A percentile compares a stretch with the other conserved stretches of the same genome.
These are phyloP conservation scores for Otatea glauca DNA, from an alignment of 176 grass and related monocot species.

Conservation along the genomic window DNA sequence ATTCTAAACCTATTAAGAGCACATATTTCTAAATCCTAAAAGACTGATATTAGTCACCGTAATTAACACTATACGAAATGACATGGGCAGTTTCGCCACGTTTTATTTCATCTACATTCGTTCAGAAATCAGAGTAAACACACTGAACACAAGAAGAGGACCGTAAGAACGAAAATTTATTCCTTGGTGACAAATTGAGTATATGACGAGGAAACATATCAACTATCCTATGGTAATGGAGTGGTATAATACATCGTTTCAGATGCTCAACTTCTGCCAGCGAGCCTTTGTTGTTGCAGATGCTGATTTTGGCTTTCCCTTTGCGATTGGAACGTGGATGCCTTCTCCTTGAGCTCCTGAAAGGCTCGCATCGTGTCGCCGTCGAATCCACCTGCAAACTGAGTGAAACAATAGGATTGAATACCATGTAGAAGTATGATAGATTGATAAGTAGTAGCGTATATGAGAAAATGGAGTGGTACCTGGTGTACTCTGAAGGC, in stretches of 20 bases:
- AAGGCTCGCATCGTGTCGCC: conserved; percentile 91
- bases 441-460: background rate
- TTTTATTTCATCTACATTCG: background rate
- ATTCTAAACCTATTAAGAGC: no score
- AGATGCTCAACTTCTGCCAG: conserved; percentile 55
- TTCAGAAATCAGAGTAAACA: background rate
- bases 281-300: conserved; percentile 69
- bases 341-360: conserved; percentile 92
- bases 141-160: background rate
- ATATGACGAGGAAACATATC: conserved; percentile 23
- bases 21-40: no score
- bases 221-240: background rate
- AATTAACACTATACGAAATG: no score
- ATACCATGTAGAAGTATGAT: background rate
- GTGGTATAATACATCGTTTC: background rate
- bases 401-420: background rate
- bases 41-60: no score
- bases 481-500: conserved; percentile 99
- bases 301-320: conserved; percentile 55
- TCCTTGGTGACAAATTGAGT: background rate
- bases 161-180: background rate
- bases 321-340: conserved; percentile 56
- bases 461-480: background rate
- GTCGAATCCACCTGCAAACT: conserved; percentile 96
- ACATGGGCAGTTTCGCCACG: background rate